Base-by-base conservation (phyloP, 176 grass and related monocot genomes). In the Ananas comosus region DNA sequence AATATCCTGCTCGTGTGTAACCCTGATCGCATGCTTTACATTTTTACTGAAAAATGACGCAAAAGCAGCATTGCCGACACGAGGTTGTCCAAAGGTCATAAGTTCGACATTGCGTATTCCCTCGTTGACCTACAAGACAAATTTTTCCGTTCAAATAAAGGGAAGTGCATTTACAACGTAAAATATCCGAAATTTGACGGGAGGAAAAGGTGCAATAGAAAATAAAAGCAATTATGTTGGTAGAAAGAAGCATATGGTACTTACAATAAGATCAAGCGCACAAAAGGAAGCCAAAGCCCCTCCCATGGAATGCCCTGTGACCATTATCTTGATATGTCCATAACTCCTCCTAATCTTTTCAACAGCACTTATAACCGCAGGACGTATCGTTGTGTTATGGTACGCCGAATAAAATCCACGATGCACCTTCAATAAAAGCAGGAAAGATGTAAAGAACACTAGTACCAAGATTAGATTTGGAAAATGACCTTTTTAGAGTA, bases 321-420 rank as follows among this genome's bases (percentile, higher is more conserved):
- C 83, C 73, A 86, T 88, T 68, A 88, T 65, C n/a, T 82, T 72
- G 80, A 88, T 53, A 72, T 83, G 66, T 53, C 86, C 83, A 79
- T 88, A 88, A 2, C 68, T 63, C 72, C 80, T 70, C 80, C 73
- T 80, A n/a, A 75, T 83, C 53, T 48, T 83, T 57, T 83, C 64
- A 74, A 92, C 83, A 42, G 85, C 85, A 61, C 80, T 67, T 14
- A 70, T 48, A 75, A 88, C 80, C 56, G 79, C 69, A 11, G 76
- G 65, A 10, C 76, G 79, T 70, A 92, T 74, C 64, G 61, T 85
- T 47, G 85, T 92, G 73, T 88, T 92, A 68, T 92, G 82, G 21
- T 92, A 92, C 48, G 89, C 80, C 69, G 85, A 85, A 80, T 92
- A 92, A 81, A 92, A 88, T 13, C 89, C 89, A 83, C 76, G 78